A percentile compares a stretch with the other conserved stretches of the same genome.
These are phyloP conservation scores for Candida adriatica DNA, from an alignment of 805 yeast species.

Conservation along the genomic window DNA sequence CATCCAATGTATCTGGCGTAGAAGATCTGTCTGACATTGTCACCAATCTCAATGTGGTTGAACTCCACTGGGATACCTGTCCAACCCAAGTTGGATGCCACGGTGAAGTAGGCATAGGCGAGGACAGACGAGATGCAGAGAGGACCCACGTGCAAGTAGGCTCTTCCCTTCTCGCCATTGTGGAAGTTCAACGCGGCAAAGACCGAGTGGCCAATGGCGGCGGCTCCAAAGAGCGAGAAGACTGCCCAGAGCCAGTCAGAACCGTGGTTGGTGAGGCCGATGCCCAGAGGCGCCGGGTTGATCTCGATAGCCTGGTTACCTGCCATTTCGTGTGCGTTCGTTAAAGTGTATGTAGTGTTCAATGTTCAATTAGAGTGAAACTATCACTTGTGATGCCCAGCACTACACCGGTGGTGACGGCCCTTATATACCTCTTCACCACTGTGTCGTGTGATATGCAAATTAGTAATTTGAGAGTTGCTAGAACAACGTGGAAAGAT, in stretches of 20 bases:
- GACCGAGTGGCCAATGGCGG: conserved; percentile 26
- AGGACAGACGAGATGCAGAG: conserved; percentile 34
- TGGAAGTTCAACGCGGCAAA: conserved; percentile 18
- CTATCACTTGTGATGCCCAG: too few species aligned
- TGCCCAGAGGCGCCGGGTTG: conserved; percentile 32
- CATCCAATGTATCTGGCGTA: conserved; percentile 51
- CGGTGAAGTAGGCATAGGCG: conserved; percentile 45
- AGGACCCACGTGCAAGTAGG: conserved; percentile 35
- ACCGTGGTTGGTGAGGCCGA: conserved; percentile 49
- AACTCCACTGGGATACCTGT: conserved; percentile 41
- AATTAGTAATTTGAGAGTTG: too few species aligned
- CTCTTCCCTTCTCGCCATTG: conserved; percentile 19
- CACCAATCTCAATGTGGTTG: conserved; percentile 33
- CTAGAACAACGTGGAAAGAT: too few species aligned
- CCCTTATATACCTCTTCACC: too few species aligned
- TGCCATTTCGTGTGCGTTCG: conserved; percentile 9
- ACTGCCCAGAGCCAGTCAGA: conserved; percentile 67
- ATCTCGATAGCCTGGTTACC: conserved; percentile 18
- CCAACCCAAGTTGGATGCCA: conserved; percentile 56
- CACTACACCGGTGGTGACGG: too few species aligned
- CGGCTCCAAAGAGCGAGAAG: conserved; percentile 38
- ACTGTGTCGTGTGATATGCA: too few species aligned
- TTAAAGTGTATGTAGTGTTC: too few species aligned
- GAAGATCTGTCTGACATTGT: conserved; percentile 43
- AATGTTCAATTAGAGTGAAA: too few species aligned